phyloP scores from a whole-genome alignment of 805 yeast species.

The Lachancea meyersii region DNA sequence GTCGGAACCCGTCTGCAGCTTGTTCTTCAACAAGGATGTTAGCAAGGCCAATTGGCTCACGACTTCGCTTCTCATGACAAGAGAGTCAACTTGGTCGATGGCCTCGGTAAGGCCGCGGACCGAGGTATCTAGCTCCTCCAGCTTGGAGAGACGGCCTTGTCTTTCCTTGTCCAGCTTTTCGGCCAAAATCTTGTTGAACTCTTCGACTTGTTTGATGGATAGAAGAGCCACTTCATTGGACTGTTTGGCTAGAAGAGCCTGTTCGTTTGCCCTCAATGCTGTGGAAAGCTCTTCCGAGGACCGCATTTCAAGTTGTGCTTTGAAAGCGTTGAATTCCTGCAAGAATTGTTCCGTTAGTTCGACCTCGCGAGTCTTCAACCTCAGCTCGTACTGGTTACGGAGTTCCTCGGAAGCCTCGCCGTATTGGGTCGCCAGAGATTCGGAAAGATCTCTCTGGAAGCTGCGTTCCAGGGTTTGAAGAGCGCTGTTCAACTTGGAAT shows the following conservation, averaged over 20 bases:
- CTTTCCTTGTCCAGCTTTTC: constrained; percentile 67
- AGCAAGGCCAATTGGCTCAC: constrained; percentile 24
- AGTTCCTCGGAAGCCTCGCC: constrained; percentile 17
- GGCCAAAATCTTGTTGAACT: constrained; percentile 52
- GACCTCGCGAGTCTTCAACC: constrained; percentile 40
- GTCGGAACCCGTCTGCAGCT: constrained; percentile 18
- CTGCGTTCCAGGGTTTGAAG: constrained; percentile 15
- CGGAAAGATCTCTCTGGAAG: constrained; percentile 14
- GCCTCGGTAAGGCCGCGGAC: constrained; percentile 41
- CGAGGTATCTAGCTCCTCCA: constrained; percentile 52
- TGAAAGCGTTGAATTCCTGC: constrained; percentile 56
- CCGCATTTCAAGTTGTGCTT: constrained; percentile 51
- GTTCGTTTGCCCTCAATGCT: constrained; percentile 64
- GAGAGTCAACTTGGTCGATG: constrained; percentile 38
- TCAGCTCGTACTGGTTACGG: constrained; percentile 20
- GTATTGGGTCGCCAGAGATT: constrained; percentile 14
- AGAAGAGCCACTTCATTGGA: constrained; percentile 65
- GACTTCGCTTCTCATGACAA: constrained; percentile 35
- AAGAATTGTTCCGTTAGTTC: constrained; percentile 54
- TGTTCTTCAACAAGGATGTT: constrained; percentile 19
- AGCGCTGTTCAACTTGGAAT: constrained; percentile 13
- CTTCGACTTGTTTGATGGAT: constrained; percentile 61
- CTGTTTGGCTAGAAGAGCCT: constrained; percentile 61
- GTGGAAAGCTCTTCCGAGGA: constrained; percentile 49
- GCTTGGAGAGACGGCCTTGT: constrained; percentile 65